These are phyloP conservation scores for Penicillium brasilianum DNA, from an alignment of 2,329 filamentous ascomycete species.

Conservation along the genomic window DNA sequence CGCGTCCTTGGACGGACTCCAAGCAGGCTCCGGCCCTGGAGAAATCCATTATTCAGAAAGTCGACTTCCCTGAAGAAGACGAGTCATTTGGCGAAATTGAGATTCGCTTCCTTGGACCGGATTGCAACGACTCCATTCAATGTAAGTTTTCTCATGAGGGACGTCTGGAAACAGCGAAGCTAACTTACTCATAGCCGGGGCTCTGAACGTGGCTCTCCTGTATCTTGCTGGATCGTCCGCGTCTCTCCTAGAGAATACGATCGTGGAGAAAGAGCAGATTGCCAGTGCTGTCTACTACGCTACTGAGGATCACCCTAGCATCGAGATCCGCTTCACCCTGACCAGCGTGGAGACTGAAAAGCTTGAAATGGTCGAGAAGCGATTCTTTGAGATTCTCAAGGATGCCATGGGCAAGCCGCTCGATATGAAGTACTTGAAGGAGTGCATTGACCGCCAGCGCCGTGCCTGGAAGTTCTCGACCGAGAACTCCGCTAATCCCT, in stretches of 20 bases:
- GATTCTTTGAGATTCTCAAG: slow-evolving; percentile 80
- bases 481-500: slow-evolving; percentile 80
- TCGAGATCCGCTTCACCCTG: slow-evolving; percentile 82
- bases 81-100: slow-evolving; percentile 89
- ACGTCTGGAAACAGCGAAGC: slow-evolving; percentile 12
- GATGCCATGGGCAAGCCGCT: slow-evolving; percentile 78
- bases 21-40: slow-evolving; percentile 73
- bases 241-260: slow-evolving; percentile 84
- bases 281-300: slow-evolving; percentile 83
- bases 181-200: slow-evolving; percentile 58
- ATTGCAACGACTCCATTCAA: slow-evolving; percentile 71
- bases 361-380: slow-evolving; percentile 79
- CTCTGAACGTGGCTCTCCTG: slow-evolving; percentile 77
- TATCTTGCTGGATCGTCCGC: slow-evolving; percentile 95
- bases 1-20: slow-evolving; percentile 89
- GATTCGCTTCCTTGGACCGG: slow-evolving; percentile 84
- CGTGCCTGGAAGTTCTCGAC: slow-evolving; percentile 82
- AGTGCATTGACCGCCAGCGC: slow-evolving; percentile 81
- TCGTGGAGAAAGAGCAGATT: slow-evolving; percentile 92
- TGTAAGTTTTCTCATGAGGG: slow-evolving; percentile 44
- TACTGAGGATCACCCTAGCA: slow-evolving; percentile 78
- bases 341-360: slow-evolving; percentile 87
- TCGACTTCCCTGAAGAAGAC: slow-evolving; percentile 95
- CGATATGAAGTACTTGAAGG: slow-evolving; percentile 87
- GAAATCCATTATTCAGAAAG: slow-evolving; percentile 73